These are phyloP conservation scores for Plantago ovata DNA, from an alignment of 257 asterid species.

Conservation along the genomic window DNA sequence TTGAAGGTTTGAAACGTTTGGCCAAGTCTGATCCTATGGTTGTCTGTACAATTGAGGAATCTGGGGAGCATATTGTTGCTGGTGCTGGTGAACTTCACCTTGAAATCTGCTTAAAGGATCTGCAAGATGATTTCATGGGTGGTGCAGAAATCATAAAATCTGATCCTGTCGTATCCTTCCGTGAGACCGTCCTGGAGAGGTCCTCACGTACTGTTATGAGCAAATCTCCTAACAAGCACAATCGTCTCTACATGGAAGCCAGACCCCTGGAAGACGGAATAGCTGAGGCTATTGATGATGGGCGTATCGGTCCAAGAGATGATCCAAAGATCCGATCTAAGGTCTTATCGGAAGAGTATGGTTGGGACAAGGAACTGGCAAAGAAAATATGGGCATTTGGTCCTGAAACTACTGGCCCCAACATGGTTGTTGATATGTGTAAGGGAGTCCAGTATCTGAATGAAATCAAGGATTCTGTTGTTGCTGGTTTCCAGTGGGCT, in stretches of 20 bases:
- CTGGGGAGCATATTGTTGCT: too few relatives aligned
- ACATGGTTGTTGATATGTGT: constrained; percentile 16
- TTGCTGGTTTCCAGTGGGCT: constrained; percentile 12
- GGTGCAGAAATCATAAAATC: constrained; percentile 9
- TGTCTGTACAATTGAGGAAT: too few relatives aligned
- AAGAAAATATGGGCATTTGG: constrained; percentile 12
- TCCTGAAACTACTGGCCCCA: too few relatives aligned
- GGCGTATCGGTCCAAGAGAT: constrained; percentile 10
- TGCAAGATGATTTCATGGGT: constrained; percentile 12
- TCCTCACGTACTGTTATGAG: constrained; percentile 9
- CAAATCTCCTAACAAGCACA: constrained; percentile 12
- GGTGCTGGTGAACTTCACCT: constrained; percentile 14
- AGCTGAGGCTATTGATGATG: constrained; percentile 11
- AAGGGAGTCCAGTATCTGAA: constrained; percentile 12
- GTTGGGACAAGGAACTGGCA: constrained; percentile 12
- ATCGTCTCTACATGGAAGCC: too few relatives aligned
- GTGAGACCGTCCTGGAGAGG: constrained; percentile 10
- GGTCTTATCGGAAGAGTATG: constrained; percentile 5
- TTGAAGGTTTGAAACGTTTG: too few relatives aligned
- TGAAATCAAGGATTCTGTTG: constrained; percentile 14
- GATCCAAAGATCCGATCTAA: too few relatives aligned
- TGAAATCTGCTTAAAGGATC: constrained; percentile 11
- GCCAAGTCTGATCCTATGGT: too few relatives aligned
- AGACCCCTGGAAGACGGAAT: constrained; percentile 14
- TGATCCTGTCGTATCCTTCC: constrained; percentile 10